Evolutionary conservation across 306 rosid species (phyloP).

Genomic region (Echinosophora koreensis): DNA sequence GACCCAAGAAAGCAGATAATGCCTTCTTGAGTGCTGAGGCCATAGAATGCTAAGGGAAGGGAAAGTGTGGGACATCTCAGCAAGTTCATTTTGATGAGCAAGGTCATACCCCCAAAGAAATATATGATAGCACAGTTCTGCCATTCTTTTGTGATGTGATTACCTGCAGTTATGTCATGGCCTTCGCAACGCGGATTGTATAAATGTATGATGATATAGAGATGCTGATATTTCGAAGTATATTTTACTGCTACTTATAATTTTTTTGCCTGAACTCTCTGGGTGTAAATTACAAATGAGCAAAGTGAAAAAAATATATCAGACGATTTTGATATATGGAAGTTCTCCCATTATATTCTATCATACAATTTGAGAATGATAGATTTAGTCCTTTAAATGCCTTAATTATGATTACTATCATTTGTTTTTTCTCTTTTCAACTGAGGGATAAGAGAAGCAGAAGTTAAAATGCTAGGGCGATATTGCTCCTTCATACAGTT

Average conservation of each 20-base stretch:
- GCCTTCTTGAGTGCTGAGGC: constrained; percentile 56
- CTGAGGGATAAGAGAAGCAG: constrained; percentile 23
- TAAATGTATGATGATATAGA: constrained; percentile 54
- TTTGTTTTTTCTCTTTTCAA: constrained; percentile 9
- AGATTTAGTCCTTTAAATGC: constrained; percentile 29
- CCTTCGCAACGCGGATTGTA: constrained; percentile 60
- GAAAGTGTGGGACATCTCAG: constrained; percentile 43
- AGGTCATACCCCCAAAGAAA: constrained; percentile 17
- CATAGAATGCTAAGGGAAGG: constrained; percentile 53
- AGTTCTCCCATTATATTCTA: constrained; percentile 22
- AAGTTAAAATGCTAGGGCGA: constrained; percentile 32
- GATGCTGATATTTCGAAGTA: constrained; percentile 48
- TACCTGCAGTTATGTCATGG: constrained; percentile 51
- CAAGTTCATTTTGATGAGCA: constrained; percentile 44
- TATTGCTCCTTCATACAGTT: constrained; percentile 18
- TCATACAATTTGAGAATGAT: constrained; percentile 20
- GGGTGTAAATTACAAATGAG: constrained; percentile 38
- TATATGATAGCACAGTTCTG: constrained; percentile 21
- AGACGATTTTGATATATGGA: constrained; percentile 36
- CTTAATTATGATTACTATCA: background rate
- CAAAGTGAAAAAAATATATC: constrained; percentile 1
- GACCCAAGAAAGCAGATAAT: constrained; percentile 47
- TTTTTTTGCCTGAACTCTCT: constrained; percentile 26
- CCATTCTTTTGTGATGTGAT: constrained; percentile 41
- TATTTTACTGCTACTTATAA: constrained; percentile 38